Percentiles rank a stretch among this genome's conserved stretches.
These are phyloP conservation scores for Eucalyptus grandis DNA, from an alignment of 345 rosid species.

Conservation along the genomic window DNA sequence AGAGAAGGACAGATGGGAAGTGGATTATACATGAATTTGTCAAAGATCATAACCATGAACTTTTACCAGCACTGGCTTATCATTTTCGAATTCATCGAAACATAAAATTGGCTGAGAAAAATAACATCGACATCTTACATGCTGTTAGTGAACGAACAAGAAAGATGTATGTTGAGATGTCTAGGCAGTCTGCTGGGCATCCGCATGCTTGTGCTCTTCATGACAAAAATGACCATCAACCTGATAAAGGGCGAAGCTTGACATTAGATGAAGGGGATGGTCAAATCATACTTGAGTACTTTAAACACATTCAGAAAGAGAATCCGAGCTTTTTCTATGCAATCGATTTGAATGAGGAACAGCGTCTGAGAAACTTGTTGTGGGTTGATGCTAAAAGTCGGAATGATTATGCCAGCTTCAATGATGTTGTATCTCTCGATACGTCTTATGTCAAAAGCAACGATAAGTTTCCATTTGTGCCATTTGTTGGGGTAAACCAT, in stretches of 20 bases:
- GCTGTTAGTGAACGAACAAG: constrained; percentile 40
- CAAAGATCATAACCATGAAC: constrained; percentile 46
- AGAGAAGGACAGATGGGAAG: constrained; percentile 38
- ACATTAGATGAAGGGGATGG: constrained; percentile 34
- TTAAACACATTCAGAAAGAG: constrained; percentile 29
- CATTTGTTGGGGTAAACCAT: constrained; percentile 46
- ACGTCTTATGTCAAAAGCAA: constrained; percentile 26
- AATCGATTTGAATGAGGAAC: constrained; percentile 45
- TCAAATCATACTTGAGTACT: constrained; percentile 30
- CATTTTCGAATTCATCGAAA: constrained; percentile 12
- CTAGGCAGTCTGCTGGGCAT: constrained; percentile 23
- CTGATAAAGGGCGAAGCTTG: constrained; percentile 21
- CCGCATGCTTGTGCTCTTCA: constrained; percentile 7
- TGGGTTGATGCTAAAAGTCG: constrained; percentile 55
- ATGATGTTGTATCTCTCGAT: constrained; percentile 43
- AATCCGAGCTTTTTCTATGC: constrained; percentile 53
- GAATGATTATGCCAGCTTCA: constrained; percentile 31
- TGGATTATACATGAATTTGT: constrained; percentile 41
- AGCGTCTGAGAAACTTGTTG: constrained; percentile 32
- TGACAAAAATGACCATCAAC: not conserved
- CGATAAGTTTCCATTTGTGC: constrained; percentile 39
- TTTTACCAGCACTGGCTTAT: constrained; percentile 25
- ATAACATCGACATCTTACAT: constrained; percentile 17
- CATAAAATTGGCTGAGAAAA: constrained; percentile 10
- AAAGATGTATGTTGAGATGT: constrained; percentile 45